These are phyloP conservation scores for Glycine tomentella DNA, from an alignment of 306 rosid species.

Conservation along the genomic window DNA sequence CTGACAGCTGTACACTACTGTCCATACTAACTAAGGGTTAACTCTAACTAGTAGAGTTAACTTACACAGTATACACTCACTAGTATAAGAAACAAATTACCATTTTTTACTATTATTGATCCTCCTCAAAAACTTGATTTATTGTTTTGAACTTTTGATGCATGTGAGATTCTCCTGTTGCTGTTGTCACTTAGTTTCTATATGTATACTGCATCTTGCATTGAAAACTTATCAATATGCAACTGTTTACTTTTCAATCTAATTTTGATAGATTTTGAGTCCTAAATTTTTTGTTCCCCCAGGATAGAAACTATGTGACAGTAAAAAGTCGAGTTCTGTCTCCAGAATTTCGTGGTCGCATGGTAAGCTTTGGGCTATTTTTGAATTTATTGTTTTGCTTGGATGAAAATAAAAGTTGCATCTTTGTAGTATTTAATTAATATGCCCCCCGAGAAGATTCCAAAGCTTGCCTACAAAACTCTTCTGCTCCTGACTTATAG, in stretches of 20 bases:
- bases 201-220: conserved; percentile 37
- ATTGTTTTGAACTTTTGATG: conserved; percentile 23
- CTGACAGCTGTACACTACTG: no score
- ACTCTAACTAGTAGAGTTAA: no score
- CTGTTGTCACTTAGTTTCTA: conserved; percentile 1
- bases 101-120: background rate
- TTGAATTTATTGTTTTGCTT: conserved; percentile 27
- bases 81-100: background rate
- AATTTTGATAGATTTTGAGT: conserved; percentile 28
- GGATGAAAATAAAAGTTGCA: conserved; percentile 21
- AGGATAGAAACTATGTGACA: conserved; percentile 87
- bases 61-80: no score
- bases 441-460: background rate
- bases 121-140: conserved; percentile 1
- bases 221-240: conserved; percentile 11
- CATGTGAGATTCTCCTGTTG: conserved; percentile 30
- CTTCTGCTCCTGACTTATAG: background rate
- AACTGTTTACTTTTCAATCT: conserved; percentile 27
- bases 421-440: conserved; percentile 10
- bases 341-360: conserved; percentile 99
- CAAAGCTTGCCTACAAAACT: background rate
- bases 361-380: conserved; percentile 67
- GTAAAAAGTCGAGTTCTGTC: conserved; percentile 77
- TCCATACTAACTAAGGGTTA: no score
- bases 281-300: conserved; percentile 51